Percentiles rank a stretch among this genome's conserved stretches.
Conservation (phyloP, 805 yeast species). For the Candida xiaguanensis region DNA sequence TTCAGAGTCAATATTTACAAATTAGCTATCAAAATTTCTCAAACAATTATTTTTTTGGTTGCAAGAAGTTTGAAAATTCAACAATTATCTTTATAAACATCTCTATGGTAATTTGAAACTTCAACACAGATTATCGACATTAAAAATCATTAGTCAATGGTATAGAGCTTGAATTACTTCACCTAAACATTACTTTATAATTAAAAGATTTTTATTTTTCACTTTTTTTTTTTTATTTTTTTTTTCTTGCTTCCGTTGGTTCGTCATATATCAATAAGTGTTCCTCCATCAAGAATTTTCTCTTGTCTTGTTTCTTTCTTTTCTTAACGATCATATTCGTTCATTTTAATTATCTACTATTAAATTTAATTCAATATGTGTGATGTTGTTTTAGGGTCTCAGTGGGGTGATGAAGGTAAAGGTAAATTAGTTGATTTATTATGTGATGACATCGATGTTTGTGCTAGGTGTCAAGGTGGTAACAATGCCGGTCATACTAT, state of each 20-base stretch:
- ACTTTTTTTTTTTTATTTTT: neutral
- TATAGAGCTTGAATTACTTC: too few relatives aligned
- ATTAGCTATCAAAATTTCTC: neutral
- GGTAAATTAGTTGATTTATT: constrained; percentile 94
- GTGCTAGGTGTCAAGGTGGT: constrained; percentile 98
- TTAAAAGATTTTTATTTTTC: neutral
- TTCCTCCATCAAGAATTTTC: neutral
- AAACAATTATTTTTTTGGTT: too few relatives aligned
- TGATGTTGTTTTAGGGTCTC: constrained; percentile 95
- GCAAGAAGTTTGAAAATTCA: too few relatives aligned
- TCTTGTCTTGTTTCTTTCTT: constrained; percentile 7
- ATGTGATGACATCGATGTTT: constrained; percentile 92
- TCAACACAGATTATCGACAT: too few relatives aligned
- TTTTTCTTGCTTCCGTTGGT: neutral
- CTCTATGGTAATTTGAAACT: too few relatives aligned
- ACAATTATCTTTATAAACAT: too few relatives aligned
- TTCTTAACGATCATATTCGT: constrained; percentile 16
- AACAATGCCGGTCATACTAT: constrained; percentile 99
- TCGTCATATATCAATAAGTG: neutral
- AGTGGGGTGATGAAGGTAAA: constrained; percentile 99
- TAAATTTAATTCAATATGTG: constrained; percentile 45
- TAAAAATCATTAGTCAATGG: too few relatives aligned
- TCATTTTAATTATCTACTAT: constrained; percentile 8
- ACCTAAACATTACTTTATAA: too few relatives aligned
- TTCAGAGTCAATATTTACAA: neutral